Conservation (phyloP, 345 rosid genomes). For the Bretschneidera sinensis region DNA sequence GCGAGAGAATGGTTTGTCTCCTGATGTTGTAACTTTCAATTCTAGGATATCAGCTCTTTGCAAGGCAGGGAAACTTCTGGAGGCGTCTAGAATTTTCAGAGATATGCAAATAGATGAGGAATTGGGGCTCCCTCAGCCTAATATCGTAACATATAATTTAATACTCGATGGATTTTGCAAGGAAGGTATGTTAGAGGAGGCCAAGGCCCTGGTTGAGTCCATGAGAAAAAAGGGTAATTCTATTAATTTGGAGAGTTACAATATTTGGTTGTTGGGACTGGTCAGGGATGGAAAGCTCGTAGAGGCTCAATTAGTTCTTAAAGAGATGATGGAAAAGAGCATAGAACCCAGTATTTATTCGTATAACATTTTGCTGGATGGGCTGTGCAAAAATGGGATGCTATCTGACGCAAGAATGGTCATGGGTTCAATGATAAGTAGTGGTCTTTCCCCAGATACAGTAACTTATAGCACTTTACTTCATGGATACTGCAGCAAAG, state of each 20-base stretch:
- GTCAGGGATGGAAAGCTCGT: constrained; percentile 56
- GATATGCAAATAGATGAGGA: constrained; percentile 81
- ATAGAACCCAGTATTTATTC: constrained; percentile 61
- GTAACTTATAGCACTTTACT: constrained; percentile 73
- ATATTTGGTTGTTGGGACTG: constrained; percentile 80
- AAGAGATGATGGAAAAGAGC: constrained; percentile 58
- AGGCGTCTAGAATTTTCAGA: constrained; percentile 87
- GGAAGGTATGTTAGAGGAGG: constrained; percentile 82
- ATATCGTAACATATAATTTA: constrained; percentile 64
- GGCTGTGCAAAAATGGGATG: constrained; percentile 84
- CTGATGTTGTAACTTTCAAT: constrained; percentile 81
- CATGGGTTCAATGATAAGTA: constrained; percentile 49
- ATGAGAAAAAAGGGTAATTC: constrained; percentile 44
- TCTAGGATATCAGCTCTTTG: constrained; percentile 87
- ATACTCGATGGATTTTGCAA: constrained; percentile 79
- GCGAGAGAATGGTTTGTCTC: constrained; percentile 68
- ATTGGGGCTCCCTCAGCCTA: constrained; percentile 82
- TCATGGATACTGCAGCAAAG: constrained; percentile 66
- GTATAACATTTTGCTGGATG: constrained; percentile 74
- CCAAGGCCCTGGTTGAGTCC: constrained; percentile 55
- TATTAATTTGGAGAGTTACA: constrained; percentile 62
- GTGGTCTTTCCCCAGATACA: constrained; percentile 62
- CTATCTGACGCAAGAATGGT: constrained; percentile 64
- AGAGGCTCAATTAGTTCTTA: constrained; percentile 65
- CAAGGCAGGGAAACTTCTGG: constrained; percentile 58